Evolutionary conservation across 2,329 filamentous ascomycete species (phyloP).

Genomic region (Nemania bipapillata): DNA sequence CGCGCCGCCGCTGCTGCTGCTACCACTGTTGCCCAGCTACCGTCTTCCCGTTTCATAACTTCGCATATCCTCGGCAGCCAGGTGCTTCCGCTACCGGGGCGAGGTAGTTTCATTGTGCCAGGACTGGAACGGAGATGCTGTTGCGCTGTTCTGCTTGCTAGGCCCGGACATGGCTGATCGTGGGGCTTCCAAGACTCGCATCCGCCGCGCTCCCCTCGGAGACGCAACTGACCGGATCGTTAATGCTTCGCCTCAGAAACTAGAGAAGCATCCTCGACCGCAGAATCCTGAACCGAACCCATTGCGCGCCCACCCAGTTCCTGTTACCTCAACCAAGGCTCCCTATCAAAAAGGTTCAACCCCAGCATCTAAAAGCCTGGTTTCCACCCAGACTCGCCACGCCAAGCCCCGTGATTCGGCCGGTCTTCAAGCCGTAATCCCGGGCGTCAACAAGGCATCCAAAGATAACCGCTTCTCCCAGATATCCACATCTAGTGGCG

Average conservation of each 20-base stretch:
- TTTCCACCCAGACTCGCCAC: conserved; percentile 11
- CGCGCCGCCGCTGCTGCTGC: neutral
- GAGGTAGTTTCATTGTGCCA: neutral
- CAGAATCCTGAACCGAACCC: conserved; percentile 39
- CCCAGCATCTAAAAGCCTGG: conserved; percentile 20
- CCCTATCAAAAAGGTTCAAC: conserved; percentile 14
- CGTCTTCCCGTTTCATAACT: conserved; percentile 8
- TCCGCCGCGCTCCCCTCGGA: conserved; percentile 46
- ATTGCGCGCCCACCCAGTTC: conserved; percentile 41
- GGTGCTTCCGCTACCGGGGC: conserved; percentile 5
- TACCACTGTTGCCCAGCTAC: neutral
- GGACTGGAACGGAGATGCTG: conserved; percentile 35
- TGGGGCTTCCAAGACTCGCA: conserved; percentile 32
- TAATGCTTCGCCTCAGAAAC: conserved; percentile 42
- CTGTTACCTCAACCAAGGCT: conserved; percentile 8
- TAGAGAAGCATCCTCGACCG: conserved; percentile 34
- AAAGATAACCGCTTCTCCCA: conserved; percentile 45
- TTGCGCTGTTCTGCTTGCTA: conserved; percentile 26
- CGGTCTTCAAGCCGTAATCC: conserved; percentile 16
- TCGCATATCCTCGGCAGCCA: neutral
- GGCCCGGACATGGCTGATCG: conserved; percentile 44
- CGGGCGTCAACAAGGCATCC: conserved; percentile 32
- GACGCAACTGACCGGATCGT: conserved; percentile 48
- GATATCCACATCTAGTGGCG: conserved; percentile 45
- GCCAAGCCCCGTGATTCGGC: conserved; percentile 16